These are phyloP conservation scores for Mortierella antarctica DNA, from an alignment of 192 early-diverging fungal species.

Conservation along the genomic window DNA sequence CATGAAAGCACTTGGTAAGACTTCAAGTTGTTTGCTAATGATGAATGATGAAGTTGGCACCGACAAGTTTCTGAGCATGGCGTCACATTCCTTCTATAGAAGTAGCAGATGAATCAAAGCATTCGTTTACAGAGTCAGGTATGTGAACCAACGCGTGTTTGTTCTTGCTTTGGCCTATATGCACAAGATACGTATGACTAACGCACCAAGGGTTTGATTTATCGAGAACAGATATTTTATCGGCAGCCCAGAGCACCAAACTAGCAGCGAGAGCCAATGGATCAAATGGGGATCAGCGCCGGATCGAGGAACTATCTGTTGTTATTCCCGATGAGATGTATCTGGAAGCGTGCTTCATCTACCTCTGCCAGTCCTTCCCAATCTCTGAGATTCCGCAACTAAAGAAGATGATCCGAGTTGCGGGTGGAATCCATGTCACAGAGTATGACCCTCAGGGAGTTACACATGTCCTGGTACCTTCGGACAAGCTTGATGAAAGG, in stretches of 20 bases:
- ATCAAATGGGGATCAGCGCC: not conserved
- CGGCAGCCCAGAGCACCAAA: not conserved
- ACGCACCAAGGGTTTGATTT: not conserved
- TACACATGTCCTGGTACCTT: conserved; percentile 42
- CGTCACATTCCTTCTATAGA: not conserved
- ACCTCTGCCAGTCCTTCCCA: conserved; percentile 19
- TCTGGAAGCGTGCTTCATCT: conserved; percentile 38
- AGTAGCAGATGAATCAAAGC: too few relatives aligned
- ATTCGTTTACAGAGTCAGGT: too few relatives aligned
- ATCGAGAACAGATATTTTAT: not conserved
- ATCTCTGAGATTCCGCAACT: not conserved
- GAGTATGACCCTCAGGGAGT: conserved; percentile 31
- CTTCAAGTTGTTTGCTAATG: not conserved
- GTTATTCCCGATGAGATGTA: conserved; percentile 10
- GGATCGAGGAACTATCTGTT: not conserved
- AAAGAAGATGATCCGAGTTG: conserved; percentile 31
- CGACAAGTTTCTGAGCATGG: not conserved
- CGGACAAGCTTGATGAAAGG: conserved; percentile 15
- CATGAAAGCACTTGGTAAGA: conserved; percentile 15
- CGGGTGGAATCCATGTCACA: conserved; percentile 23
- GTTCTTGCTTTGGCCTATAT: too few relatives aligned
- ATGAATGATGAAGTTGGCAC: not conserved
- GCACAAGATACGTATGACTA: not conserved
- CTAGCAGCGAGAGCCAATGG: not conserved
- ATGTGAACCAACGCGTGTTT: too few relatives aligned